Evolutionary conservation across 805 yeast species (phyloP).

Genomic region (Kodamaea fukazawae): DNA sequence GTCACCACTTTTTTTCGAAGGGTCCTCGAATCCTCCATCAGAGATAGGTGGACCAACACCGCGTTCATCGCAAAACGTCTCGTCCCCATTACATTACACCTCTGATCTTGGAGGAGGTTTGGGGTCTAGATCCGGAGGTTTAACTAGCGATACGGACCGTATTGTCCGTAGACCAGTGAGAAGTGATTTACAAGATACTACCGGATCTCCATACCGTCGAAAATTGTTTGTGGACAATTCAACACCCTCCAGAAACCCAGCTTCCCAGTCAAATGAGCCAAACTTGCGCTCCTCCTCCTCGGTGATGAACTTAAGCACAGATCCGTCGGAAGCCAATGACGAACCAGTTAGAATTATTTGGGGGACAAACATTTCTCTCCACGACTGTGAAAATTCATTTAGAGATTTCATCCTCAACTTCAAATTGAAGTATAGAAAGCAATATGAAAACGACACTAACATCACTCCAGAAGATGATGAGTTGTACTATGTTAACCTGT

Average conservation of each 20-base stretch:
- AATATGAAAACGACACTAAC: conserved; percentile 33
- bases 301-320: conserved; percentile 23
- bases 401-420: conserved; percentile 81
- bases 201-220: conserved; percentile 68
- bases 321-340: conserved; percentile 28
- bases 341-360: conserved; percentile 91
- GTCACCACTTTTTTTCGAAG: conserved; percentile 54
- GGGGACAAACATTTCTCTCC: conserved; percentile 97
- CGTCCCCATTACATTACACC: conserved; percentile 51
- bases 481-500: conserved; percentile 66
- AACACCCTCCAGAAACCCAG: conserved; percentile 6
- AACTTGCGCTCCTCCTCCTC: conserved; percentile 18
- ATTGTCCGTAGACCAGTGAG: conserved; percentile 55
- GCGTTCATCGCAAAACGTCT: conserved; percentile 28
- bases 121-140: conserved; percentile 43
- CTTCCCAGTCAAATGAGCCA: neutral
- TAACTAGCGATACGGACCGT: conserved; percentile 42
- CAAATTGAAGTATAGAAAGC: conserved; percentile 69
- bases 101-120: conserved; percentile 32
- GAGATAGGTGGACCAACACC: conserved; percentile 26
- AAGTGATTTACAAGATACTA: conserved; percentile 73
- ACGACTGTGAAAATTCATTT: conserved; percentile 77
- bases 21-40: conserved; percentile 42
- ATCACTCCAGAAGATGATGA: conserved; percentile 60
- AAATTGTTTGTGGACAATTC: conserved; percentile 52